These are phyloP conservation scores for Phaeosphaeria sp. DNA, from an alignment of 2,329 filamentous ascomycete genomes.

Conservation along the genomic window DNA sequence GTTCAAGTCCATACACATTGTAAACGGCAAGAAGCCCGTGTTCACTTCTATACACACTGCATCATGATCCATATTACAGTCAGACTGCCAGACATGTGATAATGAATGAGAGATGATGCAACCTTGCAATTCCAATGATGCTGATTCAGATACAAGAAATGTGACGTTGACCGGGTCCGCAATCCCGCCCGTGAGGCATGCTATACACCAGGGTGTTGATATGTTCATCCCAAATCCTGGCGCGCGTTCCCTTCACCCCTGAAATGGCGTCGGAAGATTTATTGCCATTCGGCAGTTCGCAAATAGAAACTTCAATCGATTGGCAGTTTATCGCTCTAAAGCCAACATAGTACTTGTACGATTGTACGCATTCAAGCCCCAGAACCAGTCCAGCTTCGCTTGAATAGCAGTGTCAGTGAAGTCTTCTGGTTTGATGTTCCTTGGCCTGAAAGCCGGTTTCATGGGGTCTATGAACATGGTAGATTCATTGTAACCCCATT, in stretches of 20 bases:
- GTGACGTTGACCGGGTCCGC: not conserved
- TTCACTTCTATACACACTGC: not conserved
- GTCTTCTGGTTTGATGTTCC: conserved; percentile 27
- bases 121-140: not conserved
- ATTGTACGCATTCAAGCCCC: conserved; percentile 39
- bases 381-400: conserved; percentile 40
- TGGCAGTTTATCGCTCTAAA: not conserved
- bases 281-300: not conserved
- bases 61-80: not conserved
- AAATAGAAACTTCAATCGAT: not conserved
- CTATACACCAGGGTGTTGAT: not conserved
- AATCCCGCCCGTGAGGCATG: not conserved
- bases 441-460: conserved; percentile 36
- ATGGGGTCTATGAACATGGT: conserved; percentile 44
- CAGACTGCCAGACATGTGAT: not conserved
- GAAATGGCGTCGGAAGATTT: not conserved
- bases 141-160: not conserved
- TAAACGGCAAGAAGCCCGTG: too few species aligned
- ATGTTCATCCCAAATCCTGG: not conserved
- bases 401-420: conserved; percentile 33
- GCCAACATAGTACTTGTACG: conserved; percentile 1
- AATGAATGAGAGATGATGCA: not conserved
- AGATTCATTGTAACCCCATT: conserved; percentile 40
- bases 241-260: not conserved
- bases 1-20: too few species aligned